These are phyloP conservation scores for Apiospora sp. DNA, from an alignment of 2,329 filamentous ascomycete species.

Conservation along the genomic window DNA sequence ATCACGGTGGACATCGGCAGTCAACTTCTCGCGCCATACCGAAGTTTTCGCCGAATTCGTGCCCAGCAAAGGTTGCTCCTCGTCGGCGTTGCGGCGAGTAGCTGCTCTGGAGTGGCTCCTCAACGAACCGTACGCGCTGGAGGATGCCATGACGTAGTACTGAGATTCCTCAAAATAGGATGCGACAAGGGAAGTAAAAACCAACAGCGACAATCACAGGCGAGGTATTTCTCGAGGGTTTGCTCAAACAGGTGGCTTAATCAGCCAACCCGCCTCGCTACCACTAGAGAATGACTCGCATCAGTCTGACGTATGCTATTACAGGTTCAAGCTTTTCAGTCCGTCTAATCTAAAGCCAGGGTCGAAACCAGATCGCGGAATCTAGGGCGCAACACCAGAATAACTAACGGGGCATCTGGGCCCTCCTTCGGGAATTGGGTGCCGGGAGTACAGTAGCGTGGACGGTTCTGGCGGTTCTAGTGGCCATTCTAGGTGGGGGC, in stretches of 20 bases:
- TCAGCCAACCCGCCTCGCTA: not conserved
- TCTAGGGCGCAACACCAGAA: not conserved
- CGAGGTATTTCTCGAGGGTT: not conserved
- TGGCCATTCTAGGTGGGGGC: not conserved
- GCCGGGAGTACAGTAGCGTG: not conserved
- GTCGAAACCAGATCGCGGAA: not conserved
- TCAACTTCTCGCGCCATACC: conserved; percentile 46
- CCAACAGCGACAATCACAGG: not conserved
- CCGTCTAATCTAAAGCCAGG: not conserved
- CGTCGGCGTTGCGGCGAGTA: conserved; percentile 36
- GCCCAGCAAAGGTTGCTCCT: conserved; percentile 45
- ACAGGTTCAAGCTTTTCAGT: not conserved
- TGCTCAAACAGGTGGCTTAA: not conserved
- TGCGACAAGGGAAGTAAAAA: not conserved
- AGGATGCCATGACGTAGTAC: conserved; percentile 33
- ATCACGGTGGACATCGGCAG: conserved; percentile 61
- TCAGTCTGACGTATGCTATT: not conserved
- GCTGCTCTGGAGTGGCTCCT: conserved; percentile 26
- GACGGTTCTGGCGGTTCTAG: not conserved
- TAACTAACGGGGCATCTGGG: not conserved
- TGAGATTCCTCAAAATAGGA: not conserved
- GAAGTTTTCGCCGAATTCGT: conserved; percentile 28
- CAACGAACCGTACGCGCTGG: conserved; percentile 40
- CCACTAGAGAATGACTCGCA: not conserved
- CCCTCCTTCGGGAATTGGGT: not conserved